Conservation (phyloP, 352 stramenopile species). For the Phytophthora europaea region DNA sequence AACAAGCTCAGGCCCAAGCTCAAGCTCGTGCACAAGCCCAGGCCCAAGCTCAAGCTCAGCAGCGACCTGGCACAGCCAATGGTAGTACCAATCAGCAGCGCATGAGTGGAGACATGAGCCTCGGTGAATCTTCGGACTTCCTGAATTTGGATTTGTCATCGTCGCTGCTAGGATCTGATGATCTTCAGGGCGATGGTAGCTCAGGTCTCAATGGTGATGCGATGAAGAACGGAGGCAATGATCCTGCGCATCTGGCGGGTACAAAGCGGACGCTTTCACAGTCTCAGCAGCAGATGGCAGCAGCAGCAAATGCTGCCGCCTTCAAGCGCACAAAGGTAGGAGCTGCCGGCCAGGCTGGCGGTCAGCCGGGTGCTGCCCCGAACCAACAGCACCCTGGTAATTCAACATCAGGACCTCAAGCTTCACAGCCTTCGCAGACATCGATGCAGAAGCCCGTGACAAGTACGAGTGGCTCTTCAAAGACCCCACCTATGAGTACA, state of each 20-base stretch:
- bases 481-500: constrained; percentile 89
- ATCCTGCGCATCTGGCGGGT: constrained; percentile 41
- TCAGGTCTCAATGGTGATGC: constrained; percentile 48
- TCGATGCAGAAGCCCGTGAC: constrained; percentile 79
- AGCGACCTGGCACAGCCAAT: constrained; percentile 35
- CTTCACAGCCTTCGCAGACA: constrained; percentile 61
- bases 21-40: constrained; percentile 39
- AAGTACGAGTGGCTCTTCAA: constrained; percentile 77
- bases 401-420: constrained; percentile 55
- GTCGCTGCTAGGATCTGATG: constrained; percentile 72
- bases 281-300: constrained; percentile 86
- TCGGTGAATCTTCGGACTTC: constrained; percentile 83
- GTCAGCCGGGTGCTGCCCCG: constrained; percentile 30
- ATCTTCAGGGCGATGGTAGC: constrained; percentile 60
- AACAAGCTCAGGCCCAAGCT: constrained; percentile 32
- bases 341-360: constrained; percentile 33
- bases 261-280: constrained; percentile 82
- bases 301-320: constrained; percentile 77
- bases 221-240: constrained; percentile 45
- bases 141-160: constrained; percentile 84
- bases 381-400: constrained; percentile 40
- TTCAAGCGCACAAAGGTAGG: constrained; percentile 88
- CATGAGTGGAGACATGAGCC: constrained; percentile 64
- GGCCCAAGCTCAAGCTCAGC: constrained; percentile 44
- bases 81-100: constrained; percentile 49